A percentile compares a stretch with the other conserved stretches of the same genome.
These are phyloP conservation scores for Laburnicola sp. DNA, from an alignment of 2,329 filamentous ascomycete species.

Conservation along the genomic window DNA sequence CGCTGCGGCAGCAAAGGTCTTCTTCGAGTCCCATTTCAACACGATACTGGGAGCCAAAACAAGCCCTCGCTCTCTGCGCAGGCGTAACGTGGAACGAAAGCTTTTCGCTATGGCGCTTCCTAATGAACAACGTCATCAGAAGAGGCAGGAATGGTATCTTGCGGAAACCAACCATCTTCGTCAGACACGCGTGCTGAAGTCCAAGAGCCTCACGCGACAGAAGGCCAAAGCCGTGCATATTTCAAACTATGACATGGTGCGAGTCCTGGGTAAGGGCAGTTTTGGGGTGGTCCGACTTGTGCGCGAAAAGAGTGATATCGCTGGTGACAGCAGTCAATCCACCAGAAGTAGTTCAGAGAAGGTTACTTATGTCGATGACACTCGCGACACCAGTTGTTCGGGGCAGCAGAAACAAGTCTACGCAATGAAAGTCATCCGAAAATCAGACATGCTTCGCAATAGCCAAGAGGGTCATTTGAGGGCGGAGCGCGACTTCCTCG, in stretches of 20 bases:
- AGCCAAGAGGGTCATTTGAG: slow-evolving; percentile 90
- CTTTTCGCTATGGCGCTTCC: slow-evolving; percentile 62
- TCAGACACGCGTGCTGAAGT: slow-evolving; percentile 70
- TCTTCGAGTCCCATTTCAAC: slow-evolving; percentile 82
- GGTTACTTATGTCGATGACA: slow-evolving; percentile 16
- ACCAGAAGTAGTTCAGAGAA: slow-evolving; percentile 16
- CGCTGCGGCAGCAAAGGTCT: slow-evolving; percentile 79
- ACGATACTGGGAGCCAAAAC: slow-evolving; percentile 60
- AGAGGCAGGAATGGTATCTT: slow-evolving; percentile 62
- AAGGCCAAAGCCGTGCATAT: slow-evolving; percentile 56
- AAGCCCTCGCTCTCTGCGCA: slow-evolving; percentile 63
- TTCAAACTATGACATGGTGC: slow-evolving; percentile 76
- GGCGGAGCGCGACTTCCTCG: slow-evolving; percentile 89
- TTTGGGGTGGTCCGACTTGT: slow-evolving; percentile 92
- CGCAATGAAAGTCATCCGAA: slow-evolving; percentile 97
- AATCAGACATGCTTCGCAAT: slow-evolving; percentile 87
- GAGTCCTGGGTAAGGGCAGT: slow-evolving; percentile 86
- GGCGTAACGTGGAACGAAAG: slow-evolving; percentile 64
- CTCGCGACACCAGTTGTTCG: not conserved
- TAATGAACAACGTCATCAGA: slow-evolving; percentile 58
- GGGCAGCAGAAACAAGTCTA: slow-evolving; percentile 61
- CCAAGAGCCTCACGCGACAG: slow-evolving; percentile 56
- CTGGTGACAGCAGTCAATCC: slow-evolving; percentile 13
- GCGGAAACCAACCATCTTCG: slow-evolving; percentile 77
- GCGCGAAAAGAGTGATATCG: slow-evolving; percentile 58